A percentile compares a stretch with the other conserved stretches of the same genome.
These are phyloP conservation scores for Polyplosphaeria fusca DNA, from an alignment of 495 filamentous ascomycete species.

Conservation along the genomic window DNA sequence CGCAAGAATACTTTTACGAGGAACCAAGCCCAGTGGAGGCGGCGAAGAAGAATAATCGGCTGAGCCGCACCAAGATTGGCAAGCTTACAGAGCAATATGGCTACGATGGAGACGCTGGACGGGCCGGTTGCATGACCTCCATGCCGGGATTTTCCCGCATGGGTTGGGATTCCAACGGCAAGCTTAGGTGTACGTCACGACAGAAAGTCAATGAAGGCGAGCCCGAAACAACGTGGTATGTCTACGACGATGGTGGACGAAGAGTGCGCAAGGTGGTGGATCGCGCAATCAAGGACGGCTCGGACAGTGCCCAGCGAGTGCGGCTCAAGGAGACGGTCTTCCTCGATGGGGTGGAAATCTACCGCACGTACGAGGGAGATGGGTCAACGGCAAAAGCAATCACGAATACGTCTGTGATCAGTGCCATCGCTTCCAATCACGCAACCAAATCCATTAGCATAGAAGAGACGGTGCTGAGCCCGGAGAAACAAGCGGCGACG, in stretches of 20 bases:
- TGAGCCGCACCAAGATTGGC: conserved; percentile 5
- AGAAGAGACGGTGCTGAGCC: not conserved
- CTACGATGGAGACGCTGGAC: not conserved
- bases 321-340: conserved; percentile 35
- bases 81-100: not conserved
- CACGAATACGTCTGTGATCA: conserved; percentile 8
- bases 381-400: not conserved
- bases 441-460: conserved; percentile 13
- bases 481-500: conserved; percentile 22
- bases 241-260: conserved; percentile 1
- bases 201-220: not conserved
- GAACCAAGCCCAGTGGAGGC: not conserved
- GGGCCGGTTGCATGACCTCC: conserved; percentile 2
- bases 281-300: not conserved
- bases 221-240: conserved; percentile 9
- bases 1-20: not conserved
- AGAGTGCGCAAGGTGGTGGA: conserved; percentile 2
- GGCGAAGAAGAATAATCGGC: not conserved
- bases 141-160: not conserved
- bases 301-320: no score
- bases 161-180: not conserved
- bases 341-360: conserved; percentile 28
- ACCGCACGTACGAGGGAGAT: conserved; percentile 13
- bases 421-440: not conserved
- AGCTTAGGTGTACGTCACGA: not conserved